Percentiles rank a stretch among this genome's conserved stretches.
Conservation (phyloP, 108 stramenopile genomes). For the Skeletonema tropicum region DNA sequence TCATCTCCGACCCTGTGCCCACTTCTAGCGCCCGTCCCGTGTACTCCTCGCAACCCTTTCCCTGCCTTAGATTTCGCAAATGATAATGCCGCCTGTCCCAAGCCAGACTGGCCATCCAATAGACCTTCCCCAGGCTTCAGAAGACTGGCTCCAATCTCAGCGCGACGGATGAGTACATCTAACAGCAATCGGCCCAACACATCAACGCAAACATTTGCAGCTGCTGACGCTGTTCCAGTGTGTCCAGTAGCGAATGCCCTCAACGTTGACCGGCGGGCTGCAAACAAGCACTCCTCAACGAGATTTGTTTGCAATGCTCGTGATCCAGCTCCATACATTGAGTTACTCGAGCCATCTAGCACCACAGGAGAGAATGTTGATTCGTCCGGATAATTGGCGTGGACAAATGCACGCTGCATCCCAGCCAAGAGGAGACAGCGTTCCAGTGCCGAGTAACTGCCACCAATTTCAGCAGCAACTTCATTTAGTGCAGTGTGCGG, state of each 20-base stretch:
- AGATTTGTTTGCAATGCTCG: slow-evolving; percentile 75
- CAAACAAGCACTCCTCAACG: slow-evolving; percentile 84
- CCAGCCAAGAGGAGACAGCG: slow-evolving; percentile 77
- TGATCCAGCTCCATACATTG: slow-evolving; percentile 17
- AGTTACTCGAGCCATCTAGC: not conserved
- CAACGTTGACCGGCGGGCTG: slow-evolving; percentile 73
- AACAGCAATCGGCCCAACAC: slow-evolving; percentile 65
- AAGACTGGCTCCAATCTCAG: slow-evolving; percentile 63
- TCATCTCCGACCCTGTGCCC: slow-evolving; percentile 28
- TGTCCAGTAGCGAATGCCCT: slow-evolving; percentile 90
- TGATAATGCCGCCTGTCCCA: slow-evolving; percentile 57
- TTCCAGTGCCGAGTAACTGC: slow-evolving; percentile 78
- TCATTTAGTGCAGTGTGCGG: slow-evolving; percentile 75
- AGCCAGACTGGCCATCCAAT: slow-evolving; percentile 66
- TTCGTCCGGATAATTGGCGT: slow-evolving; percentile 45
- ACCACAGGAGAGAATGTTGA: slow-evolving; percentile 36
- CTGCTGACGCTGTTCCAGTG: slow-evolving; percentile 77
- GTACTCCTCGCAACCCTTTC: slow-evolving; percentile 44
- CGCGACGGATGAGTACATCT: slow-evolving; percentile 71
- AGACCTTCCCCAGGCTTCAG: slow-evolving; percentile 88
- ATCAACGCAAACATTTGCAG: slow-evolving; percentile 75
- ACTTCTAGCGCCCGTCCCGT: slow-evolving; percentile 38
- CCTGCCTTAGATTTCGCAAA: slow-evolving; percentile 51
- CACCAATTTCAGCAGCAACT: slow-evolving; percentile 80
- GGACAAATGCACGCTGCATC: slow-evolving; percentile 83